These are phyloP conservation scores for Erodium chrysanthum DNA, from an alignment of 441 rosid species.

Conservation along the genomic window DNA sequence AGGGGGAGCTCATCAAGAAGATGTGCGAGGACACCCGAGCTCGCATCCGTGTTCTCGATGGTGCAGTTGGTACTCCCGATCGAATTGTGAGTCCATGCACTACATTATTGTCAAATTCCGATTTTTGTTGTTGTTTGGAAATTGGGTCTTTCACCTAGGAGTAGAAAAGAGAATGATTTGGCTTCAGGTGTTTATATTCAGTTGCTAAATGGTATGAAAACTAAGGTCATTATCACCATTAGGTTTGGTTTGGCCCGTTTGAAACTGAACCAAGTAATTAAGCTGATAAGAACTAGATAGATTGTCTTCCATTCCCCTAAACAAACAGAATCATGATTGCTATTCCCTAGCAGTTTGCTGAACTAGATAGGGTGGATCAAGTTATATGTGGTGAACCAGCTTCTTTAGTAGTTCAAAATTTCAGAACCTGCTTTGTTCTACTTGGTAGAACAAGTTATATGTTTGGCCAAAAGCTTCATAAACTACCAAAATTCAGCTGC, in stretches of 20 bases:
- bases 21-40: constrained; percentile 87
- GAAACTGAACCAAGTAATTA: background rate
- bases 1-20: constrained; percentile 80
- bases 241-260: background rate
- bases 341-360: too few relatives aligned
- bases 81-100: constrained; percentile 43
- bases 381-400: too few relatives aligned
- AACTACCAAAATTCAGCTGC: too few relatives aligned
- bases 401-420: too few relatives aligned
- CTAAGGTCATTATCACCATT: background rate
- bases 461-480: too few relatives aligned
- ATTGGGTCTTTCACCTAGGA: background rate
- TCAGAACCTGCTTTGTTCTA: too few relatives aligned
- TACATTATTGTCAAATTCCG: constrained; percentile 8
- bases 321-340: too few relatives aligned
- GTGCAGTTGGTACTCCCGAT: constrained; percentile 46
- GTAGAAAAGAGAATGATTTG: background rate
- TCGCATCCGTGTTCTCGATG: constrained; percentile 77
- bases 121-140: background rate
- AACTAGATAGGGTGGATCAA: too few relatives aligned
- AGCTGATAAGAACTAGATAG: too few relatives aligned
- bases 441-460: too few relatives aligned
- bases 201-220: too few relatives aligned
- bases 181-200: background rate
- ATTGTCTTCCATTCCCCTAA: too few relatives aligned